These are phyloP conservation scores for Aspergillus eucalypticola DNA, from an alignment of 2,329 filamentous ascomycete genomes.

Conservation along the genomic window DNA sequence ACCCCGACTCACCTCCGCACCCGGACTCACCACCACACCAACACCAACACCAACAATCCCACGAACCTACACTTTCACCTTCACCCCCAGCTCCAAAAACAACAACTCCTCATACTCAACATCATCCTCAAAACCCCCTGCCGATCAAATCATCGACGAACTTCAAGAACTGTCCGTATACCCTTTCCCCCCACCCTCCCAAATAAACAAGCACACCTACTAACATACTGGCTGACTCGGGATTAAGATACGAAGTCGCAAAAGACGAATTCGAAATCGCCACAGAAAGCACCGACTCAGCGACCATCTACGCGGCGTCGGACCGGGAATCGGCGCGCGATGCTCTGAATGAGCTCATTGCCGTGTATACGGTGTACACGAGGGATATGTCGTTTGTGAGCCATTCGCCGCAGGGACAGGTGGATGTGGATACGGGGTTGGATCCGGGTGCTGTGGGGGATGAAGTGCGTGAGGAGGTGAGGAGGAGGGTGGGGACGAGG, in stretches of 20 bases:
- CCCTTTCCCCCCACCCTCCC: background rate
- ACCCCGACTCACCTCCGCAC: background rate
- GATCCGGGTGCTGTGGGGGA: constrained; percentile 31
- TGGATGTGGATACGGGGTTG: constrained; percentile 34
- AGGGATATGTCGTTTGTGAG: constrained; percentile 8
- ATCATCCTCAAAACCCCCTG: constrained; percentile 28
- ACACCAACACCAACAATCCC: background rate
- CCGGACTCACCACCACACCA: background rate
- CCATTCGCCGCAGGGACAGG: constrained; percentile 10
- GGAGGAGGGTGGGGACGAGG: constrained; percentile 45
- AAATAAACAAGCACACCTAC: no score
- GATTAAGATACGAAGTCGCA: constrained; percentile 44
- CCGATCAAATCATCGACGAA: constrained; percentile 39
- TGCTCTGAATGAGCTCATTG: constrained; percentile 43
- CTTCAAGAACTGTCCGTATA: constrained; percentile 38
- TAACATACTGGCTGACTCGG: no score
- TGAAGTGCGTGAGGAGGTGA: constrained; percentile 44
- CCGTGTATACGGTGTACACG: constrained; percentile 40
- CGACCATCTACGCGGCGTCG: constrained; percentile 48
- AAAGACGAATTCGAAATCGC: constrained; percentile 54
- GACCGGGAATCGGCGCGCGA: constrained; percentile 50
- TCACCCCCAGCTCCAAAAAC: background rate
- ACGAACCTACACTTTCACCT: background rate
- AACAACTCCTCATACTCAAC: background rate
- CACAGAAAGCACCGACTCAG: constrained; percentile 47